A percentile compares a stretch with the other conserved stretches of the same genome.
These are phyloP conservation scores for Adansonia rubrostipa DNA, from an alignment of 441 rosid genomes.

Conservation along the genomic window DNA sequence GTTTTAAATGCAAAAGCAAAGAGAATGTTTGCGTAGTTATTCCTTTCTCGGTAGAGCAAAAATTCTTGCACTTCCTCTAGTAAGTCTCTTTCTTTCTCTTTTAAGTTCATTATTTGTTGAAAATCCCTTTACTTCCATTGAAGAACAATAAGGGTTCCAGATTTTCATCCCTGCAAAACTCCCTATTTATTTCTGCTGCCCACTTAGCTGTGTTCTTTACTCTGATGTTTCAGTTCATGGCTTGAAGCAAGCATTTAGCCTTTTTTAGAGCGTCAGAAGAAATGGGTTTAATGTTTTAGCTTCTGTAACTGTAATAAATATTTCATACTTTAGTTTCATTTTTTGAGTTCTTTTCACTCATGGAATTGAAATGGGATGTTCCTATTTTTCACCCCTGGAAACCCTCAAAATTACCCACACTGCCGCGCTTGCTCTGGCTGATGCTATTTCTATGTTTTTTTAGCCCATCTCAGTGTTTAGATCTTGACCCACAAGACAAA, in stretches of 20 bases:
- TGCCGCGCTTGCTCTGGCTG: slow-evolving; percentile 26
- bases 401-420: slow-evolving; percentile 23
- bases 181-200: slow-evolving; percentile 2
- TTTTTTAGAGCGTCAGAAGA: not conserved
- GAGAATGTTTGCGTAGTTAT: slow-evolving; percentile 18
- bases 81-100: slow-evolving; percentile 19
- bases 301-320: not conserved
- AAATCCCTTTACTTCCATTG: not conserved
- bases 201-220: not conserved
- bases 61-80: not conserved
- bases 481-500: slow-evolving; percentile 60
- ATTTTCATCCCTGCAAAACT: not conserved
- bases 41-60: not conserved
- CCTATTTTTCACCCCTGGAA: slow-evolving; percentile 24
- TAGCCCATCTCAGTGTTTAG: slow-evolving; percentile 42
- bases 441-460: slow-evolving; percentile 31
- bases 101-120: not conserved
- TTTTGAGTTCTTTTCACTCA: slow-evolving; percentile 19
- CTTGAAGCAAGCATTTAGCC: not conserved
- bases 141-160: not conserved
- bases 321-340: not conserved
- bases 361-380: slow-evolving; percentile 46
- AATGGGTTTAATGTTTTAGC: slow-evolving; percentile 9
- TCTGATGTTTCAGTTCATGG: not conserved
- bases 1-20: not conserved